Evolutionary conservation across 1,284 basidiomycete genomes (phyloP).

Genomic region (Leccinum fuscescens): DNA sequence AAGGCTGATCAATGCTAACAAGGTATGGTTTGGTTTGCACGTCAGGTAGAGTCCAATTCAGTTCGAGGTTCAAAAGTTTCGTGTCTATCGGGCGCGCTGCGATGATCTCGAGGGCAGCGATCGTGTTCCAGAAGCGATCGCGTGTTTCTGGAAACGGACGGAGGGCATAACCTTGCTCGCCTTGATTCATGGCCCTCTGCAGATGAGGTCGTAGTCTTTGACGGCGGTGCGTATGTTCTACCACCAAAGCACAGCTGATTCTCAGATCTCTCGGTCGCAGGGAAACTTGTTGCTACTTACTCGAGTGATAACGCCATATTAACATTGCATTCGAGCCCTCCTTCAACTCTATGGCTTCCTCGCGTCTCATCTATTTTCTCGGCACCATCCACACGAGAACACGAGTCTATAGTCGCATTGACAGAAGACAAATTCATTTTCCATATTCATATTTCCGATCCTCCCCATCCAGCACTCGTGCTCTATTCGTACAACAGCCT

Average conservation of each 20-base stretch:
- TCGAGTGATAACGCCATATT: slow-evolving; percentile 41
- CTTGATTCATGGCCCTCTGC: slow-evolving; percentile 50
- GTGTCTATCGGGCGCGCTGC: too few species aligned
- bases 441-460: slow-evolving; percentile 44
- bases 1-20: neutral
- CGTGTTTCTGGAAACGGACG: slow-evolving; percentile 55
- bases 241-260: slow-evolving; percentile 9
- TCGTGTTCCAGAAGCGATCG: slow-evolving; percentile 72
- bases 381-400: slow-evolving; percentile 48
- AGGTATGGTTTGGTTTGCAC: neutral
- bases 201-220: slow-evolving; percentile 66
- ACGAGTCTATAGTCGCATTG: slow-evolving; percentile 61
- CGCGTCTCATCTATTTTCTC: slow-evolving; percentile 59
- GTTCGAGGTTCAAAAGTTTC: neutral
- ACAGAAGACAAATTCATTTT: slow-evolving; percentile 54
- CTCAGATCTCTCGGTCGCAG: slow-evolving; percentile 19
- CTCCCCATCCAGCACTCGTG: slow-evolving; percentile 35
- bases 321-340: slow-evolving; percentile 49
- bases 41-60: neutral
- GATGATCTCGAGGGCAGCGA: too few species aligned
- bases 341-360: slow-evolving; percentile 49
- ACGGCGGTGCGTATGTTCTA: slow-evolving; percentile 45
- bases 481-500: slow-evolving; percentile 47
- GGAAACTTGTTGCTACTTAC: slow-evolving; percentile 37
- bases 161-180: slow-evolving; percentile 44